phyloP scores from a whole-genome alignment of 257 asterid genomes.

The Capsicum pubescens region DNA sequence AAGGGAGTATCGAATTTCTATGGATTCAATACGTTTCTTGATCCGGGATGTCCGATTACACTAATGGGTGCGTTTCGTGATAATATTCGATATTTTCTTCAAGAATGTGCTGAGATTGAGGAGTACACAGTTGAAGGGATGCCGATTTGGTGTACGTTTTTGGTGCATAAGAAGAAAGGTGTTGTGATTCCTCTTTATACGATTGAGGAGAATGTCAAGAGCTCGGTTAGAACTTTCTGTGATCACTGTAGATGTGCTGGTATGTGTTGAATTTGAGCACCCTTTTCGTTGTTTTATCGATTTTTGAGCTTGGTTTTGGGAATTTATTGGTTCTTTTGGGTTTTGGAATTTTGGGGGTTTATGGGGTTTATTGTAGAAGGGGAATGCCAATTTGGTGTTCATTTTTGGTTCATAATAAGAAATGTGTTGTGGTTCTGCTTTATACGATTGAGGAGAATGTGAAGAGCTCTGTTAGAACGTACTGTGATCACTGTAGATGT shows the following conservation, averaged over 20 bases:
- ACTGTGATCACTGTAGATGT: slow-evolving; percentile 78
- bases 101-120: slow-evolving; percentile 63
- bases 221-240: slow-evolving; percentile 62
- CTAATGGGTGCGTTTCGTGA: slow-evolving; percentile 67
- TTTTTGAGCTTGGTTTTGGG: slow-evolving; percentile 28
- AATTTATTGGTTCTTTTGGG: not conserved
- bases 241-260: slow-evolving; percentile 82
- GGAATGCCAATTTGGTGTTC: slow-evolving; percentile 73
- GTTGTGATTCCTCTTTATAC: slow-evolving; percentile 75
- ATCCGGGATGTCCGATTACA: slow-evolving; percentile 57
- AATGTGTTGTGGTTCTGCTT: slow-evolving; percentile 67
- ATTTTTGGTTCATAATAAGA: slow-evolving; percentile 63
- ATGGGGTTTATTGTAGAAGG: too few species aligned
- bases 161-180: slow-evolving; percentile 69
- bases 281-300: not conserved
- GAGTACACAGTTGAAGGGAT: slow-evolving; percentile 59
- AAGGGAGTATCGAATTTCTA: slow-evolving; percentile 48
- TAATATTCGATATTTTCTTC: slow-evolving; percentile 67
- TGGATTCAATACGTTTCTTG: slow-evolving; percentile 66
- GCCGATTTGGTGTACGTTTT: slow-evolving; percentile 70
- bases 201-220: slow-evolving; percentile 66
- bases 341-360: too few species aligned
- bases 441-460: slow-evolving; percentile 82
- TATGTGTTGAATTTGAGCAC: not conserved
- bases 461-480: slow-evolving; percentile 50